Conservation (phyloP, 2,329 filamentous ascomycete species). For the Pseudogymnoascus sp. region DNA sequence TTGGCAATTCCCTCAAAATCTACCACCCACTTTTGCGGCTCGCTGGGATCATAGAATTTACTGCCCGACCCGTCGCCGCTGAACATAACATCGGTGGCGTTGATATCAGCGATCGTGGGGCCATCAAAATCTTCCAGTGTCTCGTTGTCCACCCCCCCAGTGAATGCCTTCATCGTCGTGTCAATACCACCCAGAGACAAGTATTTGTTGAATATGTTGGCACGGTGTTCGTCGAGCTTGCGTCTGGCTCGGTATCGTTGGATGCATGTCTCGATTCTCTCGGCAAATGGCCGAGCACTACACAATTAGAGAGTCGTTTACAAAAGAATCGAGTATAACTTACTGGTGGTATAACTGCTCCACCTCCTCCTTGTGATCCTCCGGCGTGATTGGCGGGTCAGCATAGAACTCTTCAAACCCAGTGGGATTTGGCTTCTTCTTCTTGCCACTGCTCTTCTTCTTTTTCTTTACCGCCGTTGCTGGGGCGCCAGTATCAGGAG, state of each 20-base stretch:
- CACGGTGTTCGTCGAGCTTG: slow-evolving; percentile 58
- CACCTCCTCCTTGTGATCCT: slow-evolving; percentile 57
- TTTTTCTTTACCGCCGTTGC: slow-evolving; percentile 26
- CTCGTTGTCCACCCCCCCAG: slow-evolving; percentile 48
- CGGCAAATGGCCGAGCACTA: slow-evolving; percentile 47
- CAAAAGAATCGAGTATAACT: slow-evolving; percentile 27
- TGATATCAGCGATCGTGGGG: slow-evolving; percentile 56
- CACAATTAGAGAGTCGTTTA: slow-evolving; percentile 20
- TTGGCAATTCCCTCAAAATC: slow-evolving; percentile 74
- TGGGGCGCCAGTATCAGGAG: not conserved
- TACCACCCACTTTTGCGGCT: slow-evolving; percentile 58
- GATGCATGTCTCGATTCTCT: slow-evolving; percentile 80
- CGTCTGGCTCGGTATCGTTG: slow-evolving; percentile 72
- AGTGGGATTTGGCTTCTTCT: slow-evolving; percentile 34
- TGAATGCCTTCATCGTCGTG: slow-evolving; percentile 53
- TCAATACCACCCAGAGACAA: slow-evolving; percentile 78
- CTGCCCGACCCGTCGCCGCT: slow-evolving; percentile 31
- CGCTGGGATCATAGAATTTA: slow-evolving; percentile 45
- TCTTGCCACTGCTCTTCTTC: slow-evolving; percentile 32
- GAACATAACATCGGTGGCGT: slow-evolving; percentile 54
- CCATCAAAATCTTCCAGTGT: slow-evolving; percentile 56
- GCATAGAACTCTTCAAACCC: slow-evolving; percentile 76
- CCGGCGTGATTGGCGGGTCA: slow-evolving; percentile 69
- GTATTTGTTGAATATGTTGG: slow-evolving; percentile 68
- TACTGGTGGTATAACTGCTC: slow-evolving; percentile 59